These are phyloP conservation scores for Ustilago curta DNA, from an alignment of 1,284 basidiomycete species.

Conservation along the genomic window DNA sequence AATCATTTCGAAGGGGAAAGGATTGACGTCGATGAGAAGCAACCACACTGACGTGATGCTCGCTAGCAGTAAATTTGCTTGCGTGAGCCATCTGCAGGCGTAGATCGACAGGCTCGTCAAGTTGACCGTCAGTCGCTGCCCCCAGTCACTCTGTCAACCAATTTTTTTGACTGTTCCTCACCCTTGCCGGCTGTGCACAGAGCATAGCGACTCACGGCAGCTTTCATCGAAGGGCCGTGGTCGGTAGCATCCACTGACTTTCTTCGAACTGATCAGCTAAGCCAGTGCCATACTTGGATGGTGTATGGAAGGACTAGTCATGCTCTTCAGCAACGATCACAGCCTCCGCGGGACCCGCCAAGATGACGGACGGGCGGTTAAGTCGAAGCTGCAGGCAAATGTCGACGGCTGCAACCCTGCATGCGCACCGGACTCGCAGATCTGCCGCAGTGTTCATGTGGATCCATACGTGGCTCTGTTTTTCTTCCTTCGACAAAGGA, in stretches of 20 bases:
- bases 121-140: neutral
- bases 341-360: neutral
- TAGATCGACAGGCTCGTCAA: slow-evolving; percentile 19
- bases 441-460: slow-evolving; percentile 1
- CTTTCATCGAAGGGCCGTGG: neutral
- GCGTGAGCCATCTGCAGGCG: slow-evolving; percentile 37
- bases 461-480: slow-evolving; percentile 3
- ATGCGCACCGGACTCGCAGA: neutral
- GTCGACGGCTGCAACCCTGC: slow-evolving; percentile 3
- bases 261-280: neutral
- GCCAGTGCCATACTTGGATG: neutral
- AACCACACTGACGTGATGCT: slow-evolving; percentile 10
- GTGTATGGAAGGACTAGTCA: neutral
- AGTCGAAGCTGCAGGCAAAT: neutral
- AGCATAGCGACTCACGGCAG: neutral
- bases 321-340: too few species aligned
- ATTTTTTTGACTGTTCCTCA: neutral
- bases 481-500: neutral
- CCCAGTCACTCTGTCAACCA: neutral
- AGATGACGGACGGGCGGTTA: neutral
- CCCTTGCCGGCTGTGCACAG: neutral
- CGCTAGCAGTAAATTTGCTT: slow-evolving; percentile 10
- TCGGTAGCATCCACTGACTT: too few species aligned
- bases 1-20: too few species aligned
- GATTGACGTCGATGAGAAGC: neutral